Evolutionary conservation across 169 alveolate species (phyloP).

Genomic region (Plasmodium coatneyi): DNA sequence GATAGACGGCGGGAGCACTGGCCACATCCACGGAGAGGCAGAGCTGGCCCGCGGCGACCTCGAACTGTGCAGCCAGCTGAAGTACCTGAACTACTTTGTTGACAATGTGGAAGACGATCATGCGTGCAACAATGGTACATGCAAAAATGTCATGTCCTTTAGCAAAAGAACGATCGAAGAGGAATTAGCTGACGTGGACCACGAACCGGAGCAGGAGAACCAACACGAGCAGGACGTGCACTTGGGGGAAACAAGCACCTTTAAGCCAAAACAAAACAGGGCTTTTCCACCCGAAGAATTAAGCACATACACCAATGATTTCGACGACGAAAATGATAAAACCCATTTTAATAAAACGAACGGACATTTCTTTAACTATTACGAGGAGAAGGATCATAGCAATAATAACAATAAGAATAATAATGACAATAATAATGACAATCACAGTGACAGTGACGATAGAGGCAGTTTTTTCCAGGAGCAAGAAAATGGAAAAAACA

Average conservation of each 20-base stretch:
- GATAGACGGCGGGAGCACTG: background rate
- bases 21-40: background rate
- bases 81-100: constrained; percentile 12
- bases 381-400: background rate
- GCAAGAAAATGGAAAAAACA: background rate
- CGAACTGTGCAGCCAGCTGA: background rate
- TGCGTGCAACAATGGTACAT: background rate
- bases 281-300: background rate
- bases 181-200: background rate
- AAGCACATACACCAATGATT: constrained; percentile 15
- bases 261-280: constrained; percentile 1
- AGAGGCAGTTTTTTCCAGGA: background rate
- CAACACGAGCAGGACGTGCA: background rate
- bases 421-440: background rate
- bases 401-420: background rate
- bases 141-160: constrained; percentile 27
- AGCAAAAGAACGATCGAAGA: constrained; percentile 29
- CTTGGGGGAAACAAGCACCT: background rate
- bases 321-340: constrained; percentile 24
- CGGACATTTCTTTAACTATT: background rate
- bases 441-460: background rate
- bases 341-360: constrained; percentile 2
- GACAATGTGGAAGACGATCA: constrained; percentile 1
- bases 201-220: background rate
- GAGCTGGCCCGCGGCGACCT: background rate